Evolutionary conservation across 2,329 filamentous ascomycete genomes (phyloP).

Genomic region (Triangularia verruculosa): DNA sequence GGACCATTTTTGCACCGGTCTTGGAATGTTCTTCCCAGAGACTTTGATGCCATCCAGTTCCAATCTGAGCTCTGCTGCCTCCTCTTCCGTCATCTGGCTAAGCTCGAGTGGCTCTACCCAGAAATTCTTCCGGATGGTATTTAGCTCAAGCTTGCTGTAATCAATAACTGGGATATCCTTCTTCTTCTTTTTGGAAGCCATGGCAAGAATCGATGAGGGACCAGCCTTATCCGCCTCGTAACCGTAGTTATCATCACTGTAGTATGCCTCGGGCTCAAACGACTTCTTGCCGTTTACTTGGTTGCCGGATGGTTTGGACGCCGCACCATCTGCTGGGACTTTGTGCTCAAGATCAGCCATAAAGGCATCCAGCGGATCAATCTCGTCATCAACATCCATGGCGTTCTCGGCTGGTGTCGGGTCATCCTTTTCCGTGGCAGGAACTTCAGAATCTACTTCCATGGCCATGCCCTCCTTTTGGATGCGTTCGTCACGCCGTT

Average conservation of each 20-base stretch:
- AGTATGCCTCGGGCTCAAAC: slow-evolving; percentile 78
- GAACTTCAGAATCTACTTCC: slow-evolving; percentile 42
- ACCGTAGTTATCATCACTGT: slow-evolving; percentile 76
- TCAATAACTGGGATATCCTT: slow-evolving; percentile 89
- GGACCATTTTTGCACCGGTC: slow-evolving; percentile 93
- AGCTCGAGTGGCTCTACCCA: slow-evolving; percentile 89
- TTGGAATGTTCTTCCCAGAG: slow-evolving; percentile 80
- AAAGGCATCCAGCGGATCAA: slow-evolving; percentile 94
- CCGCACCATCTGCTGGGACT: slow-evolving; percentile 38
- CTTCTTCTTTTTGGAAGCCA: slow-evolving; percentile 73
- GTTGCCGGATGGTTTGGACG: slow-evolving; percentile 29
- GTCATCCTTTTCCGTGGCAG: slow-evolving; percentile 26
- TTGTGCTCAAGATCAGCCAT: slow-evolving; percentile 70
- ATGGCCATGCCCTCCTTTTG: slow-evolving; percentile 47
- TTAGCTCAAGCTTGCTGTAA: slow-evolving; percentile 81
- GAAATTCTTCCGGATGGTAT: slow-evolving; percentile 88
- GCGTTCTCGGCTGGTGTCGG: slow-evolving; percentile 32
- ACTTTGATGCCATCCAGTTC: slow-evolving; percentile 97
- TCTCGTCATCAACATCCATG: slow-evolving; percentile 65
- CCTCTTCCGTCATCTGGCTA: slow-evolving; percentile 76
- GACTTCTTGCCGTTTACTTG: slow-evolving; percentile 46
- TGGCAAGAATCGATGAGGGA: slow-evolving; percentile 48
- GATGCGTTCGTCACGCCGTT: slow-evolving; percentile 71
- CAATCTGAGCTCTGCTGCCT: slow-evolving; percentile 74
- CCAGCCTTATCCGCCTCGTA: slow-evolving; percentile 48